phyloP scores from a whole-genome alignment of 306 rosid genomes.

The Trichosanthes cucumerina region DNA sequence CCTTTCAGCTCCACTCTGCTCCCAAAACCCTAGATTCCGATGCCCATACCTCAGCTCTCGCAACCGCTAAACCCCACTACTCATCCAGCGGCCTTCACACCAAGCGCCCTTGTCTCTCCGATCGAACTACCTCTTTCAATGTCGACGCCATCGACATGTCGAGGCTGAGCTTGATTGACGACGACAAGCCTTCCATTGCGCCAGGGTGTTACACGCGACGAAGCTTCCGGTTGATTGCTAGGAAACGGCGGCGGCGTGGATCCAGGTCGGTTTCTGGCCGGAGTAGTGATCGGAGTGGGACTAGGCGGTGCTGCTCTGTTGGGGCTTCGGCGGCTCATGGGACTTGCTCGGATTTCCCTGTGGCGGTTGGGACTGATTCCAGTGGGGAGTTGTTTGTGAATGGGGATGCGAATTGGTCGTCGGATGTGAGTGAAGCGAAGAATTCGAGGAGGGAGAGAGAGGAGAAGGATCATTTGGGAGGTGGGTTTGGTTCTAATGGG shows the following conservation, averaged over 20 bases:
- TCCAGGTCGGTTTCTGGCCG: conserved; percentile 95
- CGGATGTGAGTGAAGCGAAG: conserved; percentile 87
- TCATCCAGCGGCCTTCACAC: conserved; percentile 31
- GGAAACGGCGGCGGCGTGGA: conserved; percentile 77
- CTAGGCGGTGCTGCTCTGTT: conserved; percentile 77
- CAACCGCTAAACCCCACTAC: conserved; percentile 23
- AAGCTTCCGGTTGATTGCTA: conserved; percentile 44
- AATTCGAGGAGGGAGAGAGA: conserved; percentile 66
- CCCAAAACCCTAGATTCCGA: conserved; percentile 43
- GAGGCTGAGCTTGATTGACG: conserved; percentile 58
- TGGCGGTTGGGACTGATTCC: conserved; percentile 86
- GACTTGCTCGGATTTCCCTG: conserved; percentile 90
- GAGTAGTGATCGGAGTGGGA: conserved; percentile 92
- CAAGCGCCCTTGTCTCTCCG: conserved; percentile 91
- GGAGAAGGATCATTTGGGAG: conserved; percentile 61
- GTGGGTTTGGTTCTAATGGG: conserved; percentile 56
- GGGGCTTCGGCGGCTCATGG: conserved; percentile 91
- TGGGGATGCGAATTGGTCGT: conserved; percentile 83
- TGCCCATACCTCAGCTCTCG: conserved; percentile 9
- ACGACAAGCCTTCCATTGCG: conserved; percentile 25
- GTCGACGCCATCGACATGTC: conserved; percentile 57
- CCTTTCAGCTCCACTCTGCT: conserved; percentile 46
- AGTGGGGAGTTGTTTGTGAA: conserved; percentile 88
- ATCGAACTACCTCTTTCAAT: conserved; percentile 62
- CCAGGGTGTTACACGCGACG: conserved; percentile 17